Base-by-base conservation (phyloP, 148 eudicot species). In the Vaccinium corymbosum region DNA sequence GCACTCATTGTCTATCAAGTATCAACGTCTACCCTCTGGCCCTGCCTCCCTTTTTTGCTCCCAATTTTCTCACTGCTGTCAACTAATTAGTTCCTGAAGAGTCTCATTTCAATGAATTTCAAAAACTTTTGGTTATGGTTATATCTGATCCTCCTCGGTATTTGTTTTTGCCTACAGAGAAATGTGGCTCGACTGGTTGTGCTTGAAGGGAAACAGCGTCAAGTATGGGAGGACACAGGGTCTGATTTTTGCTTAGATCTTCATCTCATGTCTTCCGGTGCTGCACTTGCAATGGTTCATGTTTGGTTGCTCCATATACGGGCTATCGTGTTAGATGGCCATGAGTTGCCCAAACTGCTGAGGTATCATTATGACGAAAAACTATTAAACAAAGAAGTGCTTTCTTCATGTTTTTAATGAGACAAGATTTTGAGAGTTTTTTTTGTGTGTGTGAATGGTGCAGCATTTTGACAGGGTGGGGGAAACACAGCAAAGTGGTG, bases 401-500 rank as follows among this genome's bases (percentile, higher is more conserved):
- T 68, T 4, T 27, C 70, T 27, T 68, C 38, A 20, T 3, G 53
- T 57, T 61, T 53, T 73, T 48, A 12, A 7, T 29, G 42, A 68
- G 73, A 68, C 38, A 12, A 38, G 73, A 68, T 68, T 12, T 25
- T 68, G 73, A 68, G 7, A 68, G 73, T 68, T 68, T 25, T 29
- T 66, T 22, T n/a, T 9, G 0, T 52, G 10, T 59, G 9, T 27
- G 29, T n/a, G 71, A 9, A 22, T 64, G 71, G 32, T 86, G 83
- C 94, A 96, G 99, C 90, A 96, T 96, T 80, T 84, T 96, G 84
- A 96, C 99, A 0, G 99, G 99, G 7, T 96, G 98, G 99, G 99
- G 99, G 83, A 96, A 96, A 80, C 99, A 96, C 88, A 96, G 99
- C 93, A 96, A 96, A 88, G 94, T 96, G n/a, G 93, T 91, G 7